phyloP scores from a whole-genome alignment of 2,329 filamentous ascomycete species.

The Penicillium sp. region DNA sequence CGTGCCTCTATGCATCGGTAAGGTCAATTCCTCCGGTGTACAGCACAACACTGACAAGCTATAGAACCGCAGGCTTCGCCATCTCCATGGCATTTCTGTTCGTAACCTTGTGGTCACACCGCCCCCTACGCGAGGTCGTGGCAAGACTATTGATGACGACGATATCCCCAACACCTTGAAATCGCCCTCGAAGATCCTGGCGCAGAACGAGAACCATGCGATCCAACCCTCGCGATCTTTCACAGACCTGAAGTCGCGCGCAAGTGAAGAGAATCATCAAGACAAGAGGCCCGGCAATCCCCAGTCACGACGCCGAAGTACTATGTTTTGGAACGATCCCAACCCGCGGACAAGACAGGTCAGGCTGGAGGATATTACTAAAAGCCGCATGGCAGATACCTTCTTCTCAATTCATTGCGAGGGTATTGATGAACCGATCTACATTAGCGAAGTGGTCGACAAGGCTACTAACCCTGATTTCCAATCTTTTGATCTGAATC shows the following conservation, averaged over 20 bases:
- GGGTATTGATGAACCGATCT: constrained; percentile 66
- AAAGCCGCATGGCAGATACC: constrained; percentile 70
- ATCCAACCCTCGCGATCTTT: constrained; percentile 57
- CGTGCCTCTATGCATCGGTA: constrained; percentile 52
- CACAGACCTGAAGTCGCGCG: constrained; percentile 45
- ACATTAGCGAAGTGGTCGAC: constrained; percentile 76
- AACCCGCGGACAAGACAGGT: constrained; percentile 61
- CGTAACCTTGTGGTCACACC: constrained; percentile 72
- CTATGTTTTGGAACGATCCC: constrained; percentile 58
- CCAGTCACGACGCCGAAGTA: constrained; percentile 50
- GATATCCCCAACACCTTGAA: constrained; percentile 62
- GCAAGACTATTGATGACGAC: constrained; percentile 69
- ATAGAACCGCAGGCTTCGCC: constrained; percentile 80
- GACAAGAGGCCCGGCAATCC: constrained; percentile 19
- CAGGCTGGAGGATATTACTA: constrained; percentile 67
- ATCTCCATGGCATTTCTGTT: constrained; percentile 79
- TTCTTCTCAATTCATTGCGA: constrained; percentile 81
- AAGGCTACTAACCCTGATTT: constrained; percentile 90
- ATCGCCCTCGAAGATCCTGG: constrained; percentile 61
- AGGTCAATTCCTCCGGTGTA: constrained; percentile 1
- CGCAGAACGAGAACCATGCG: constrained; percentile 46
- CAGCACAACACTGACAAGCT: constrained; percentile 12
- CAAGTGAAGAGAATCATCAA: constrained; percentile 12
- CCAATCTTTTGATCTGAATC: constrained; percentile 70
- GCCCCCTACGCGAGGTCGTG: constrained; percentile 47